A percentile compares a stretch with the other conserved stretches of the same genome.
phyloP scores from a whole-genome alignment of 352 stramenopile genomes.

The Phytophthora sp. region DNA sequence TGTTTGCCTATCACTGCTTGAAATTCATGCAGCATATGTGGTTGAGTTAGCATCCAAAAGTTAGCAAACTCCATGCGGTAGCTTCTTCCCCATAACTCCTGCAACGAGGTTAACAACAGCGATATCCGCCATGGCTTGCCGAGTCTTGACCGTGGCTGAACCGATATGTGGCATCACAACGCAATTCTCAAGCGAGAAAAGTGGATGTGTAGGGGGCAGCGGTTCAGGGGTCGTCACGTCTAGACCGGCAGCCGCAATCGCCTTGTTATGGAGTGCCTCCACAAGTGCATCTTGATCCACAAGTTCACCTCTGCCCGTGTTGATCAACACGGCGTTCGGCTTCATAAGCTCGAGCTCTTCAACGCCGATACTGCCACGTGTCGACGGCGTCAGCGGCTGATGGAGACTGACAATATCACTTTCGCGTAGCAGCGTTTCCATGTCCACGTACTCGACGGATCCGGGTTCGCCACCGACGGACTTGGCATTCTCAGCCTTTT shows the following conservation, averaged over 20 bases:
- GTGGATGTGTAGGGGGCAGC: slow-evolving; percentile 72
- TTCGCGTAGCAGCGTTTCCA: slow-evolving; percentile 71
- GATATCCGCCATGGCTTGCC: slow-evolving; percentile 80
- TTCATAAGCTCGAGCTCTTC: slow-evolving; percentile 87
- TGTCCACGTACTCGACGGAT: slow-evolving; percentile 73
- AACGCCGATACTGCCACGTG: slow-evolving; percentile 71
- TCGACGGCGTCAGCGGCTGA: slow-evolving; percentile 78
- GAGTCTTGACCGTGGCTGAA: slow-evolving; percentile 71
- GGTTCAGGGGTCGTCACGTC: slow-evolving; percentile 93
- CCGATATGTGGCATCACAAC: slow-evolving; percentile 62
- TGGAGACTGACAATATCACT: slow-evolving; percentile 92
- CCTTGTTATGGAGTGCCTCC: slow-evolving; percentile 44
- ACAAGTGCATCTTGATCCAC: slow-evolving; percentile 87
- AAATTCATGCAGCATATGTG: too few relatives aligned
- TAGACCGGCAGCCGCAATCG: slow-evolving; percentile 69
- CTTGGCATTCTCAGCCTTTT: slow-evolving; percentile 56
- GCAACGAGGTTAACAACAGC: slow-evolving; percentile 68
- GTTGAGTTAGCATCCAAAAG: too few relatives aligned
- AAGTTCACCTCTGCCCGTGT: slow-evolving; percentile 91
- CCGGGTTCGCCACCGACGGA: slow-evolving; percentile 35
- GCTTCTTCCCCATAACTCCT: slow-evolving; percentile 44
- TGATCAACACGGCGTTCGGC: slow-evolving; percentile 87
- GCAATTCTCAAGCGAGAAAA: slow-evolving; percentile 77
- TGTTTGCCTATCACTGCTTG: too few relatives aligned
- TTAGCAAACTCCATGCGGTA: slow-evolving; percentile 58